Conservation (phyloP, 192 early-diverging fungal species). For the Coemansia sp. region DNA sequence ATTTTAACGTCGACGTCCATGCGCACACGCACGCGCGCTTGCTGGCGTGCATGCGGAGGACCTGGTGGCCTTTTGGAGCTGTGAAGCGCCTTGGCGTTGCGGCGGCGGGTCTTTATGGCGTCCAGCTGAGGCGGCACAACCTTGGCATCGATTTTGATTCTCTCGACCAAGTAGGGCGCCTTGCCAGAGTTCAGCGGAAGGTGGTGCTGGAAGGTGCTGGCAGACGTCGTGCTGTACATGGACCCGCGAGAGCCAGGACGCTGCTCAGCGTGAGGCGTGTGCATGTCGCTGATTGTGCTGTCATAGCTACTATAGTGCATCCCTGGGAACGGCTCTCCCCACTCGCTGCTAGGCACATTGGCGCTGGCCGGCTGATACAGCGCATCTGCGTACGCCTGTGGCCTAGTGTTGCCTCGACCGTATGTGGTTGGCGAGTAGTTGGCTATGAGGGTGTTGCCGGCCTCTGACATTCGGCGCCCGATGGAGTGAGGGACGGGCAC, state of each 20-base stretch:
- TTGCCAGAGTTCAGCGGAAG: constrained; percentile 13
- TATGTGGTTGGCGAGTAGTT: constrained; percentile 4
- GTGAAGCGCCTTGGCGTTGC: neutral
- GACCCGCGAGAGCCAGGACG: constrained; percentile 18
- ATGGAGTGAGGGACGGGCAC: neutral
- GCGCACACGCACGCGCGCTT: constrained; percentile 19
- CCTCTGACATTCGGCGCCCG: neutral
- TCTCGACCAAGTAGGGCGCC: constrained; percentile 15
- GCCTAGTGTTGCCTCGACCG: neutral
- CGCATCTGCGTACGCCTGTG: neutral
- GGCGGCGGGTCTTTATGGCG: neutral
- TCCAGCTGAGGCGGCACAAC: constrained; percentile 21
- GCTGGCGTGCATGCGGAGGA: constrained; percentile 2
- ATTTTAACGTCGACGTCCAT: constrained; percentile 19
- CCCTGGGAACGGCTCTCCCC: neutral
- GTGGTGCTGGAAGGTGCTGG: neutral
- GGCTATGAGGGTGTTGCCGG: neutral
- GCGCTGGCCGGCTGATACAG: neutral
- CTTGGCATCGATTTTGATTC: constrained; percentile 16
- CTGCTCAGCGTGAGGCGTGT: constrained; percentile 3
- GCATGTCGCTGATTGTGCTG: constrained; percentile 4
- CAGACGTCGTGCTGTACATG: constrained; percentile 11
- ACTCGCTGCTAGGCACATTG: neutral
- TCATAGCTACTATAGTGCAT: constrained; percentile 3
- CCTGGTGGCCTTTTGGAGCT: neutral